Conservation (phyloP, 1,284 basidiomycete genomes). For the Chalciporus sp. region DNA sequence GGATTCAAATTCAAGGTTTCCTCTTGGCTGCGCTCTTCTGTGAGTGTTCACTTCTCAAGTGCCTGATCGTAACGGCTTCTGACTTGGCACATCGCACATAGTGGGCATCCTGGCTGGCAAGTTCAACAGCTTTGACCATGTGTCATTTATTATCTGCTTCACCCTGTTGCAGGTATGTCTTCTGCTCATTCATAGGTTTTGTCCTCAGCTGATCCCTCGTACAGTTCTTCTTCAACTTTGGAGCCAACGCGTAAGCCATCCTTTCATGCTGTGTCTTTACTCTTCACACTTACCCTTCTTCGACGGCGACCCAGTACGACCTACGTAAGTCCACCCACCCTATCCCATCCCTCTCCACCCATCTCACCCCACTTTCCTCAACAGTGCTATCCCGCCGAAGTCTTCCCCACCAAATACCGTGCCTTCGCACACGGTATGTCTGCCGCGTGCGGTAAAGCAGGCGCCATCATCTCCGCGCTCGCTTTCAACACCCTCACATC, state of each 20-base stretch:
- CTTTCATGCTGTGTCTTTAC: background rate
- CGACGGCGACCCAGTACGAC: conserved; percentile 47
- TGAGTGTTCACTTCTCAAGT: conserved; percentile 35
- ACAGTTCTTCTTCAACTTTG: conserved; percentile 79
- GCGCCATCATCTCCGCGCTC: conserved; percentile 83
- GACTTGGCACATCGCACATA: conserved; percentile 20
- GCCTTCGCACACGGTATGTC: conserved; percentile 82
- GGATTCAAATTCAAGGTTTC: conserved; percentile 82
- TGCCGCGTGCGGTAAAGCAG: conserved; percentile 77
- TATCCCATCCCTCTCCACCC: background rate
- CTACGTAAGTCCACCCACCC: conserved; percentile 45
- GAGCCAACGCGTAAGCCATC: conserved; percentile 74
- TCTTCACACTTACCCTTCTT: background rate
- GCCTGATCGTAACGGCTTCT: background rate
- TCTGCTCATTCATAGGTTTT: background rate
- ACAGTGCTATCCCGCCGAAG: conserved; percentile 75
- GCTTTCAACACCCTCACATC: conserved; percentile 74
- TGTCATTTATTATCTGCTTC: conserved; percentile 74
- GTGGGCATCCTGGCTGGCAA: conserved; percentile 68
- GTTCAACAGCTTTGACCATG: conserved; percentile 62
- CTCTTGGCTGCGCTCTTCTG: conserved; percentile 67
- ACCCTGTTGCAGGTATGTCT: conserved; percentile 52
- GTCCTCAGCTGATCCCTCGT: background rate
- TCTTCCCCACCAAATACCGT: conserved; percentile 86
- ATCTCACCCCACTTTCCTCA: conserved; percentile 22